phyloP scores from a whole-genome alignment of 176 grass and related monocot genomes.

The Echinochloa phyllopogon region DNA sequence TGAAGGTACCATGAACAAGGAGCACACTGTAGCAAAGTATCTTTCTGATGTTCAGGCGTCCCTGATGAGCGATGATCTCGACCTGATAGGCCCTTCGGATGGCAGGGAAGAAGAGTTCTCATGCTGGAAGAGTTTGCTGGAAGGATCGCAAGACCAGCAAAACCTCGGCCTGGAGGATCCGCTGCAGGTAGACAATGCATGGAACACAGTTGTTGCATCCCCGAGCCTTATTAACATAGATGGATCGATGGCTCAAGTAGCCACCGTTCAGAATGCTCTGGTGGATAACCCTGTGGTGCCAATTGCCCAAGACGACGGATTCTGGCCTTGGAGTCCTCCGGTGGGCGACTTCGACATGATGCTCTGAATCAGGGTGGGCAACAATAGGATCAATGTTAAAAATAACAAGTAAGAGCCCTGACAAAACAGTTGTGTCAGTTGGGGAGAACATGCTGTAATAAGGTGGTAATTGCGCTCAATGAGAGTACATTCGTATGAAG shows the following conservation, averaged over 20 bases:
- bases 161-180: not conserved
- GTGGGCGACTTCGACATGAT: too few relatives aligned
- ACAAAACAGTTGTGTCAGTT: too few relatives aligned
- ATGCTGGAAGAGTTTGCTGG: not conserved
- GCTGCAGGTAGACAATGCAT: conserved; percentile 1
- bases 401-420: too few relatives aligned
- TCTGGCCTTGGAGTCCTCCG: too few relatives aligned
- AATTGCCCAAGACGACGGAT: not conserved
- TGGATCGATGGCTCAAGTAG: not conserved
- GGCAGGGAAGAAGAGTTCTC: not conserved
- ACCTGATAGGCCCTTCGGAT: not conserved
- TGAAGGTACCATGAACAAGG: not conserved
- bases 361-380: too few relatives aligned
- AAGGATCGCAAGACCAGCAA: not conserved
- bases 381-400: too few relatives aligned
- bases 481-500: too few relatives aligned
- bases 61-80: not conserved
- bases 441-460: too few relatives aligned
- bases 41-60: not conserved
- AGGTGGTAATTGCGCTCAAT: too few relatives aligned
- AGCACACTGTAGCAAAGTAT: conserved; percentile 3
- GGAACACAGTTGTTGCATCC: conserved; percentile 2
- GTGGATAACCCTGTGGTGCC: not conserved
- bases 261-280: not conserved
- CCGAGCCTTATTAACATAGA: not conserved